Conservation (phyloP, 1,284 basidiomycete genomes). For the Ganoderma leucocontextum region DNA sequence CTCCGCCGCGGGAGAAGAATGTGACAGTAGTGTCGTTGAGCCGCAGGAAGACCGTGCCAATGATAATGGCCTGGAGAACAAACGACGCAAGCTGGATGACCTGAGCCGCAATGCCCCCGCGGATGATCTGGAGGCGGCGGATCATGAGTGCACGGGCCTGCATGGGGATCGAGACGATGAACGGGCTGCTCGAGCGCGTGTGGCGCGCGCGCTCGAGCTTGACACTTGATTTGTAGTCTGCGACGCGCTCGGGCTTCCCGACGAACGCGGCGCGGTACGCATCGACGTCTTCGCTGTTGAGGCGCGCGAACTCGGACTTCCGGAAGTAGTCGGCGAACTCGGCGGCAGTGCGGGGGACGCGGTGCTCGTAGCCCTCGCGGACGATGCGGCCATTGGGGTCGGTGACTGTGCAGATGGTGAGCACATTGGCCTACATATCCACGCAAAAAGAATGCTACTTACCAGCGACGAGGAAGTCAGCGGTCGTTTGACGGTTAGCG, state of each 20-base stretch:
- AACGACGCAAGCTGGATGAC: conserved; percentile 49
- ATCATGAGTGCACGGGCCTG: conserved; percentile 74
- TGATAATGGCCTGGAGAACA: conserved; percentile 74
- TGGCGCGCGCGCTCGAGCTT: conserved; percentile 56
- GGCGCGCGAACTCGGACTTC: conserved; percentile 46
- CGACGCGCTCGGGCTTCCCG: conserved; percentile 39
- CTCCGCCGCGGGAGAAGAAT: conserved; percentile 85
- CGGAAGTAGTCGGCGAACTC: conserved; percentile 61
- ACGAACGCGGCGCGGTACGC: conserved; percentile 50
- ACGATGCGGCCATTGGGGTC: conserved; percentile 57
- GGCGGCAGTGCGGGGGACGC: conserved; percentile 56
- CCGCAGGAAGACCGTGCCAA: conserved; percentile 81
- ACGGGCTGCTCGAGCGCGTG: conserved; percentile 41
- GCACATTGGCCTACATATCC: not conserved
- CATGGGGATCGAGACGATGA: conserved; percentile 48
- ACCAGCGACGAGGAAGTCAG: conserved; percentile 64
- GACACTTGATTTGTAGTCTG: conserved; percentile 58
- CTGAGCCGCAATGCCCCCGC: conserved; percentile 60
- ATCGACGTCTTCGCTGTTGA: conserved; percentile 56
- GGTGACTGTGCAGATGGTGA: conserved; percentile 49
- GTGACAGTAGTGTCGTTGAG: conserved; percentile 68
- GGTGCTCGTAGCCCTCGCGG: conserved; percentile 50
- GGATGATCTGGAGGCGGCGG: conserved; percentile 72
- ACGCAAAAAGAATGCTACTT: conserved; percentile 14
- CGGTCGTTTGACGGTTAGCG: conserved; percentile 62